Evolutionary conservation across 2,329 filamentous ascomycete genomes (phyloP), one percentile per base, ranked within the genome.

Genomic region (Apiospora hydei): DNA sequence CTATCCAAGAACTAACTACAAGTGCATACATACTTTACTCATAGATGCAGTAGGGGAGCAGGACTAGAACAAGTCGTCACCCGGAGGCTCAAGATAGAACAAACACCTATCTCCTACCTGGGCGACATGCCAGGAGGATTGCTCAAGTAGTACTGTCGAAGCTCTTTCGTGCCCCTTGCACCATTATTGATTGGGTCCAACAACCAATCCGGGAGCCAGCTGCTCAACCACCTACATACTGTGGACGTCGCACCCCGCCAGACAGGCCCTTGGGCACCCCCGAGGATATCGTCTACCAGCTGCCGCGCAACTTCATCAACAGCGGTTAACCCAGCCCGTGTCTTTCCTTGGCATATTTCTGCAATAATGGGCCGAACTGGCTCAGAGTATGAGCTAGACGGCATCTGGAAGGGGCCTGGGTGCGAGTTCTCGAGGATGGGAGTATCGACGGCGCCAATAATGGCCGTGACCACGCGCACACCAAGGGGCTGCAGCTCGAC

Each of bases 231-330:
- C 30, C 38, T 70, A 30, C 24, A 34, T 11, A 41, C 46, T n/a
- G 53, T 46, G n/a, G 71, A 51, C 1, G 68, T 51, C 5, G 43
- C 38, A 21, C 71, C 71, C 6, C 24, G 51, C 71, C 71, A 72
- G 47, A 64, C 67, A 47, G n/a, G 43, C 21, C 57, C 57, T 57
- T 51, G 66, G 7, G 67, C 43, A 43, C 71, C 68, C 11, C 71
- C 57, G n/a, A 72, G 71, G 18, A 72, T 53, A 38, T 72, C 71
- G 10, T 44, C 30, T 8, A 72, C 71, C n/a, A 72, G 41, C 14
- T 72, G 49, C 13, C 67, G 71, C 11, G 68, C 67, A 21, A 47
- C 38, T 4, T 51, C 67, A 51, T 70, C 49, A 30, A 67, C 51
- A 38, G 34, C n/a, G 5, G 24, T 43, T n/a, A 64, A 24, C n/a